Percentiles rank a stretch among this genome's conserved stretches.
Conservation (phyloP, 805 yeast species). For the Brettanomyces nanus region DNA sequence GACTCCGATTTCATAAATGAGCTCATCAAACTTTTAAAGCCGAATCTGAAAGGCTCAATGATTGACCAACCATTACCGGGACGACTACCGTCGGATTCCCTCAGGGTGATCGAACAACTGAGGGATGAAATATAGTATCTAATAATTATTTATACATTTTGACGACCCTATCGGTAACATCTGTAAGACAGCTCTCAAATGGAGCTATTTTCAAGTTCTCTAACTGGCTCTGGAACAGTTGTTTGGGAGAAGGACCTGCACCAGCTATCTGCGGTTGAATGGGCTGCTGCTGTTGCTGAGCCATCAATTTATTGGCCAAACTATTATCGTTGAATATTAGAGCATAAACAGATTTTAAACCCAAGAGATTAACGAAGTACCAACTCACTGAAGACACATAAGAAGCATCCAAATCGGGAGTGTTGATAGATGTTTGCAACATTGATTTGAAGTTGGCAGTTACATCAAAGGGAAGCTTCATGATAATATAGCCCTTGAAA, state of each 20-base stretch:
- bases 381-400: constrained; percentile 94
- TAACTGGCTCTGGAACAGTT: constrained; percentile 59
- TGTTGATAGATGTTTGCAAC: constrained; percentile 81
- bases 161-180: constrained; percentile 51
- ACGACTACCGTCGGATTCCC: background rate
- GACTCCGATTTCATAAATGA: constrained; percentile 23
- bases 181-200: constrained; percentile 42
- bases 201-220: constrained; percentile 42
- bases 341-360: constrained; percentile 71
- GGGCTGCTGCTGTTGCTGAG: constrained; percentile 24
- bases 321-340: constrained; percentile 51
- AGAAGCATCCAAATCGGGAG: constrained; percentile 78
- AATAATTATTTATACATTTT: background rate
- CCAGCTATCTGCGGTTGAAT: constrained; percentile 33
- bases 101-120: background rate
- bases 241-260: constrained; percentile 55
- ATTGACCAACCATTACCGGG: background rate
- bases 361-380: constrained; percentile 86
- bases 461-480: constrained; percentile 86
- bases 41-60: background rate
- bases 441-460: constrained; percentile 85
- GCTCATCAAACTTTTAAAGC: background rate
- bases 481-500: constrained; percentile 83
- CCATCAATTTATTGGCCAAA: constrained; percentile 37
- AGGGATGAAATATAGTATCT: no score